Evolutionary conservation across 2,329 filamentous ascomycete species (phyloP).

Genomic region (Cercospora citrullina): DNA sequence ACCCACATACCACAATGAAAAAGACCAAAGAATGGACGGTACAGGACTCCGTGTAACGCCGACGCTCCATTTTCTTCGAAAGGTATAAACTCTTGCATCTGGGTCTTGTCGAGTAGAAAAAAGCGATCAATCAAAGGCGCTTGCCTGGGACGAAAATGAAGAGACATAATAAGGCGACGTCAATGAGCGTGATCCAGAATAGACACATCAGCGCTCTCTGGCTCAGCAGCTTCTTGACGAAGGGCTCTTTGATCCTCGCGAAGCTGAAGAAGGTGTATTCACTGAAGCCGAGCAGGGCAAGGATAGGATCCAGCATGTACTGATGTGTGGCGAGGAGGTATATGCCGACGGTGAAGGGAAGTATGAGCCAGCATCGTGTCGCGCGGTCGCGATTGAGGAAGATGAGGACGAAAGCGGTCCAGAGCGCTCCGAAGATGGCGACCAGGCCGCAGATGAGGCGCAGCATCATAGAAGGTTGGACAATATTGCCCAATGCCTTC

Average conservation of each 20-base stretch:
- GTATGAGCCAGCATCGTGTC: constrained; percentile 82
- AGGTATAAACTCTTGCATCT: not conserved
- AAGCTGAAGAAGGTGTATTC: constrained; percentile 97
- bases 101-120: not conserved
- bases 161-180: constrained; percentile 78
- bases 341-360: constrained; percentile 88
- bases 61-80: not conserved
- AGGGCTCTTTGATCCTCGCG: constrained; percentile 83
- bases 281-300: constrained; percentile 85
- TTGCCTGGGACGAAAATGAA: constrained; percentile 96
- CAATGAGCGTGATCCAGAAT: constrained; percentile 70
- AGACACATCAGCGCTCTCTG: constrained; percentile 83
- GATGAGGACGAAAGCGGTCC: constrained; percentile 90
- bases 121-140: constrained; percentile 56
- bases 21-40: not conserved
- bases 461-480: constrained; percentile 84
- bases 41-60: not conserved
- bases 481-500: constrained; percentile 93
- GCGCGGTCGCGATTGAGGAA: constrained; percentile 75
- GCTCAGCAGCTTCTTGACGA: constrained; percentile 77
- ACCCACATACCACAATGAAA: not conserved
- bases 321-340: constrained; percentile 91
- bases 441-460: constrained; percentile 82
- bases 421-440: constrained; percentile 87
- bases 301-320: constrained; percentile 88